These are phyloP conservation scores for Rhodotorula sp. DNA, from an alignment of 1,284 basidiomycete genomes.

Conservation along the genomic window DNA sequence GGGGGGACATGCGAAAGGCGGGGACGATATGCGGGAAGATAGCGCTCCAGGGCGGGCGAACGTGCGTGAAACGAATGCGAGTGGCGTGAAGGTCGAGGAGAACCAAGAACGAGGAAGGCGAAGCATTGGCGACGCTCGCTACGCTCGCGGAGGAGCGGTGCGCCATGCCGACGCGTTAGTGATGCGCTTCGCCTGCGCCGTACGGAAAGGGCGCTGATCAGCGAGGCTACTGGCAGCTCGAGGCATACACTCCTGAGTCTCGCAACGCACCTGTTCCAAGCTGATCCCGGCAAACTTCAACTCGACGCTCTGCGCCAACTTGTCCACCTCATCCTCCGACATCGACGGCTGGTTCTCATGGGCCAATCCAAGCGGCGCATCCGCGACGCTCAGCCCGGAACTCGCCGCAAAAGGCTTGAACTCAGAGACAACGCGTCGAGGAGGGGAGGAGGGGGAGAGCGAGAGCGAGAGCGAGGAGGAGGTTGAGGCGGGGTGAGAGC, in stretches of 20 bases:
- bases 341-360: conserved; percentile 9
- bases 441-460: conserved; percentile 50
- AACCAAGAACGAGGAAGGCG: neutral
- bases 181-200: conserved; percentile 45
- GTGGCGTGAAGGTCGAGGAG: too few species aligned
- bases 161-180: conserved; percentile 45
- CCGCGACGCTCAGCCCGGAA: conserved; percentile 52
- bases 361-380: conserved; percentile 35
- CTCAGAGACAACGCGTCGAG: conserved; percentile 77
- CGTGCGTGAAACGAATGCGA: too few species aligned
- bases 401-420: conserved; percentile 87
- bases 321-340: conserved; percentile 34
- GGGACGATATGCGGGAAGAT: too few species aligned
- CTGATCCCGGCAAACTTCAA: conserved; percentile 31
- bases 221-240: neutral
- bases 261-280: conserved; percentile 34
- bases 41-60: too few species aligned
- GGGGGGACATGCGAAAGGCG: too few species aligned
- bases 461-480: conserved; percentile 44
- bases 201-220: neutral
- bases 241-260: too few species aligned
- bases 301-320: conserved; percentile 34
- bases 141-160: conserved; percentile 38
- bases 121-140: neutral
- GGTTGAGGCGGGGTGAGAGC: conserved; percentile 47